Evolutionary conservation across 23 red algal species (phyloP).

Genomic region (Gracilaria gracilis): DNA sequence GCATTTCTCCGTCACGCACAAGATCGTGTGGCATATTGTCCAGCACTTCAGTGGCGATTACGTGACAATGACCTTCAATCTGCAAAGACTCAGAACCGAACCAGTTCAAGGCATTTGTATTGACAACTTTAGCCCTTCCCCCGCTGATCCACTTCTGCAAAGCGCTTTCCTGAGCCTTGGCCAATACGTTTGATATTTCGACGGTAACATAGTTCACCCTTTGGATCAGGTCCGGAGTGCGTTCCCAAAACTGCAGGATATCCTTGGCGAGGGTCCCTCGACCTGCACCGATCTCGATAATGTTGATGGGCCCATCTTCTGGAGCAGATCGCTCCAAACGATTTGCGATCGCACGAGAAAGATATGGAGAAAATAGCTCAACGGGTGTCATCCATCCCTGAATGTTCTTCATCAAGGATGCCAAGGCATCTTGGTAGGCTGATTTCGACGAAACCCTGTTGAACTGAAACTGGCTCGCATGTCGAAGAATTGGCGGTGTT

Average conservation of each 20-base stretch:
- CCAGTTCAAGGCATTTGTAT: constrained; percentile 47
- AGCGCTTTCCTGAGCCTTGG: constrained; percentile 60
- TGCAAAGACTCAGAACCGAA: constrained; percentile 4
- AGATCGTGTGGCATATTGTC: constrained; percentile 93
- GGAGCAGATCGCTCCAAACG: constrained; percentile 39
- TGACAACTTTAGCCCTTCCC: constrained; percentile 46
- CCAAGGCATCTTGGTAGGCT: constrained; percentile 60
- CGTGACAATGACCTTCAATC: constrained; percentile 42
- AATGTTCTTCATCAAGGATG: constrained; percentile 11
- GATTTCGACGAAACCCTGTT: constrained; percentile 19
- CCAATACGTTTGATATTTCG: constrained; percentile 77
- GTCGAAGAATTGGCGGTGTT: constrained; percentile 51
- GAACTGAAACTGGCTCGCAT: background rate
- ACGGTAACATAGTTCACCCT: constrained; percentile 66
- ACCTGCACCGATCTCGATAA: constrained; percentile 94
- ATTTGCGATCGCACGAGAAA: constrained; percentile 79
- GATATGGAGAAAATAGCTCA: constrained; percentile 87
- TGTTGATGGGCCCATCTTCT: constrained; percentile 32
- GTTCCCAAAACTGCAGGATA: constrained; percentile 41
- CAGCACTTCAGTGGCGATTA: constrained; percentile 84
- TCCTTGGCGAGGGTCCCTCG: constrained; percentile 81
- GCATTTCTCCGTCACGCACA: constrained; percentile 31
- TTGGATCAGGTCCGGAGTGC: constrained; percentile 12
- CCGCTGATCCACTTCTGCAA: constrained; percentile 49
- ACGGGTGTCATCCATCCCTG: constrained; percentile 91